Evolutionary conservation across 2,329 filamentous ascomycete species (phyloP), one percentile per base, ranked within the genome.

Genomic region (Endocalyx cinctus): DNA sequence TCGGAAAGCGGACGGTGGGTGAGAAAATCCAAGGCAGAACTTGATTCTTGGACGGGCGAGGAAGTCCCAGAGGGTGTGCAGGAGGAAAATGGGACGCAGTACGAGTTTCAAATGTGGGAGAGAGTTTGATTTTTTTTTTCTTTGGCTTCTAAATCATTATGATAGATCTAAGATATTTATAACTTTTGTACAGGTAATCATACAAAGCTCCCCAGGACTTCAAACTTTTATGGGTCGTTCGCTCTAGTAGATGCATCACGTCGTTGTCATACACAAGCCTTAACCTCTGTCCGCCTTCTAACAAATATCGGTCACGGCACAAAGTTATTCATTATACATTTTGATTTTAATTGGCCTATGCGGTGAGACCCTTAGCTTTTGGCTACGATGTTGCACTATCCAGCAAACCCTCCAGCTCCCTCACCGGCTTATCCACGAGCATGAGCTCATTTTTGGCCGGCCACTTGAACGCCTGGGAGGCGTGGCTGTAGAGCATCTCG

Each of bases 21-120:
- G 42, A 70, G 64, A 52, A 67, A 44, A 32, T 61, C 60, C 3
- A 70, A 70, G 39, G 61, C 63, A 25, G 72, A 75, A 46, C 53
- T 87, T 47, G 67, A 74, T 51, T 59, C 49, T 6, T 89, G 80
- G 70, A 74, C 77, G 3, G 84, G 83, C 0, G 82, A 88, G 59
- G 65, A 69, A 17, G 68, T 80, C 8, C 63, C 69, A 0, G 72
- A 66, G 26, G 76, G 69, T 1, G 55, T 69, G 20, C 69, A 80
- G 47, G 71, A 72, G 46, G 84, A 90, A 60, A 73, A 70, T 12
- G 78, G 71, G 6, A 77, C 75, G 5, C 58, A 61, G 52, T 88
- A 86, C 58, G 73, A 82, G 57, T 87, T 84, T 62, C 74, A 84
- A 58, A 75, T 87, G 74, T 87, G 79, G 79, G 79, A 82, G 65